Base-by-base conservation (phyloP, 805 yeast genomes). In the Yarrowia porcina region DNA sequence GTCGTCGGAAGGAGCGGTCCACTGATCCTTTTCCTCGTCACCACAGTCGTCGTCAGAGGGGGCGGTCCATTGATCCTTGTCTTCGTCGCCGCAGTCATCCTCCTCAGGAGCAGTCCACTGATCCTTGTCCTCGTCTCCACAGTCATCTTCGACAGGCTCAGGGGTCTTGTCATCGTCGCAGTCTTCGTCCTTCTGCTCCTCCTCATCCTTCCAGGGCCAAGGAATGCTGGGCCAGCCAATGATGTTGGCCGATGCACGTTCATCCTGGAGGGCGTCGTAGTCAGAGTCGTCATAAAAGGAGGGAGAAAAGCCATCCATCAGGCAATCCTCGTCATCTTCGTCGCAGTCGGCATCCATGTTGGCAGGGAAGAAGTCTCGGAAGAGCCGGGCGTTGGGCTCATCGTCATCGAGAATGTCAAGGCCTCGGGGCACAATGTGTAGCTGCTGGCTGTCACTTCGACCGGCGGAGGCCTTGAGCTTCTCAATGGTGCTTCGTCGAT, bases 141-240 rank as follows among this genome's bases (percentile, higher is more conserved):
- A 52, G 42, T 36, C 59, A 15, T 35, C 59, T n/a, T 50, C 42
- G 7, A 17, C 59, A 9, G 39, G 27, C 27, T 54, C 47, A 28
- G 49, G 36, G 21, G 25, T 6, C 45, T 39, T 38, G 32, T 52
- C 44, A n/a, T 36, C 42, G 17, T 35, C 45, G 27, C 45, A 36
- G 45, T 52, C 60, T 10, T 35, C 60, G 15, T 36, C 45, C 28
- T 30, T n/a, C 27, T 50, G 20, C 17, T 49, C 20, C 6, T 52
- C 44, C 17, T 52, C 60, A n/a, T 52, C 44, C 44, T 52, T 52
- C 59, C 59, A 52, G 32, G 59, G 59, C 59, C 59, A 52, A 32
- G 59, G 59, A 20, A 52, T 52, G 32, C 44, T 35, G 42, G 59
- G 59, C 59, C 59, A 52, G 42, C 59, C 44, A 17, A 52, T 52